These are phyloP conservation scores for Colletotrichum trifolii DNA, from an alignment of 2,329 filamentous ascomycete genomes.

Conservation along the genomic window DNA sequence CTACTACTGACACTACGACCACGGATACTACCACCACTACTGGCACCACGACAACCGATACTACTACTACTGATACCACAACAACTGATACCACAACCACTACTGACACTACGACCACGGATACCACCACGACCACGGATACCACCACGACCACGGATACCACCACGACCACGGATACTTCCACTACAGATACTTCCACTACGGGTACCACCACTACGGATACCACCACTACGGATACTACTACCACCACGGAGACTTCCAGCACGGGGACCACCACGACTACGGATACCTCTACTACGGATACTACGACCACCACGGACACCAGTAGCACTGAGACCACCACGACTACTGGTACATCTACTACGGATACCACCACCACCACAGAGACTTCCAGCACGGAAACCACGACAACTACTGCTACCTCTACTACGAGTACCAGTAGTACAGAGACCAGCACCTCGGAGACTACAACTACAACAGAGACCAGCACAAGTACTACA, in stretches of 20 bases:
- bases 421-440: neutral
- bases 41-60: neutral
- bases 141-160: neutral
- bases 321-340: neutral
- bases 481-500: neutral
- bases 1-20: neutral
- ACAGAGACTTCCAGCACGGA: neutral
- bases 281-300: neutral
- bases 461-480: constrained; percentile 1
- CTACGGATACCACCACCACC: neutral
- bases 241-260: neutral
- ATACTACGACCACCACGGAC: neutral
- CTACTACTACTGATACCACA: neutral
- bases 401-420: neutral
- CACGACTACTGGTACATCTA: neutral
- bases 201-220: neutral
- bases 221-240: constrained; percentile 1
- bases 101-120: neutral
- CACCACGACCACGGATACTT: neutral
- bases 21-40: neutral
- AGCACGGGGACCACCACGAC: neutral
- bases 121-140: neutral
- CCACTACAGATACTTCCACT: neutral
- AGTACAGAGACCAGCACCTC: neutral
- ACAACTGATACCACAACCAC: neutral